A percentile compares a stretch with the other conserved stretches of the same genome.
phyloP scores from a whole-genome alignment of 179 eudicot genomes.

The Beta macrorhiza region DNA sequence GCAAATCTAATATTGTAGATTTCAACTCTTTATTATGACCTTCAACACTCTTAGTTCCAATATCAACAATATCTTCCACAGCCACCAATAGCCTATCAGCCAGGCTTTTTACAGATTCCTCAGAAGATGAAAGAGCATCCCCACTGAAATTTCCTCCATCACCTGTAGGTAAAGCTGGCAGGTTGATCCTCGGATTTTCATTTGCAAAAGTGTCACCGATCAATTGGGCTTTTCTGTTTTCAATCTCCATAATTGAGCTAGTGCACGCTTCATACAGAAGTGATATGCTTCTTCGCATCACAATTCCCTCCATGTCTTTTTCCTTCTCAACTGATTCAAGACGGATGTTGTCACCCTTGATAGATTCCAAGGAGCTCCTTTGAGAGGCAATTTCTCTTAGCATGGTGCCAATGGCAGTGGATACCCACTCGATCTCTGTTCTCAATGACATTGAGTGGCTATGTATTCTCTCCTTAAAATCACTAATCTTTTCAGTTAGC shows the following conservation, averaged over 20 bases:
- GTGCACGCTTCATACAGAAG: constrained; percentile 69
- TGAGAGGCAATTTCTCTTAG: constrained; percentile 45
- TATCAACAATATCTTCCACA: constrained; percentile 46
- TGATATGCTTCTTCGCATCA: constrained; percentile 46
- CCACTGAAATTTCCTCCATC: constrained; percentile 35
- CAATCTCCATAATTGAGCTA: constrained; percentile 57
- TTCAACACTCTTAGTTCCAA: constrained; percentile 45
- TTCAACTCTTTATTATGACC: constrained; percentile 63
- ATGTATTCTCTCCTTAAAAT: constrained; percentile 47
- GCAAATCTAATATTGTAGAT: constrained; percentile 53
- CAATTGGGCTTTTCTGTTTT: constrained; percentile 46
- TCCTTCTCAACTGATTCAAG: constrained; percentile 56
- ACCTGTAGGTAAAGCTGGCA: constrained; percentile 34
- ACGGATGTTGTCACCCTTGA: constrained; percentile 42
- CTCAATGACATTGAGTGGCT: constrained; percentile 42
- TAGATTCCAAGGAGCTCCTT: constrained; percentile 45
- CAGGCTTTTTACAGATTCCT: constrained; percentile 42
- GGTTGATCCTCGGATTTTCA: constrained; percentile 30
- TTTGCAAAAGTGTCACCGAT: constrained; percentile 41
- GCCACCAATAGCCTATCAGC: constrained; percentile 45
- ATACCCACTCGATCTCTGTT: constrained; percentile 45
- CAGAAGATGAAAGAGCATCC: constrained; percentile 36
- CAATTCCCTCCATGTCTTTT: constrained; percentile 47
- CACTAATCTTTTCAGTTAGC: constrained; percentile 40
- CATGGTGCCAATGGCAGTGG: constrained; percentile 37